Base-by-base conservation (phyloP, 148 eudicot genomes). In the Camellia lanceoleosa region DNA sequence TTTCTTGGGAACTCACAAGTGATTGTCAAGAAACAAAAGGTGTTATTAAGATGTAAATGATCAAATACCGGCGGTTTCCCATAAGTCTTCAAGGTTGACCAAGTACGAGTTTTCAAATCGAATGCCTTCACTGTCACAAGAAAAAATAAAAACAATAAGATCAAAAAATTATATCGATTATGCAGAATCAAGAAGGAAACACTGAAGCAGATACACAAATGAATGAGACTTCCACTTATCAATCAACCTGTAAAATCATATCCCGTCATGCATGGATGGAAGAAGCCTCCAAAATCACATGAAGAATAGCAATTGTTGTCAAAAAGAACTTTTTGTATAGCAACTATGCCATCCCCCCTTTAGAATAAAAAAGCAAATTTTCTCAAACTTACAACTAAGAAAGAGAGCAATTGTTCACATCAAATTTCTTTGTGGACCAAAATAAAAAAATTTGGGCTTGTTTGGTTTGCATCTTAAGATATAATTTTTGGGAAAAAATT, bases 51-150 rank as follows among this genome's bases (percentile, higher is more conserved):
- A 7, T 38, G 51, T 18, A 78, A 75, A n/a, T 68, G 61, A 72
- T 66, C 41, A 73, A 55, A 44, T 94, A 97, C 99, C 95, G 99
- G 99, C 62, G 99, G 90, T 85, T 92, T 92, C 81, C 98, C 99
- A 70, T 97, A 94, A 77, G 99, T 97, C 97, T 91, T 92, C 92
- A 97, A 84, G 83, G 81, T 86, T 52, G 95, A 91, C 99, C 99
- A 97, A 43, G 89, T 86, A 85, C 79, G 79, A 68, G 94, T 88
- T 90, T 92, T 89, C 76, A 89, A 84, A 92, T 97, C 98, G 81
- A 94, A 97, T 65, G 84, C 91, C 90, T 88, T 94, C 80, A 97
- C 99, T 97, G 97, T 75, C 78, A 78, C 64, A 79, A 59, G 30
- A 56, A 61, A 46, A 58, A 59, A 61, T 3, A 78, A 49, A 73